Percentiles rank a stretch among this genome's conserved stretches.
These are phyloP conservation scores for Escallonia herrerae DNA, from an alignment of 129 eudicot genomes.

Conservation along the genomic window DNA sequence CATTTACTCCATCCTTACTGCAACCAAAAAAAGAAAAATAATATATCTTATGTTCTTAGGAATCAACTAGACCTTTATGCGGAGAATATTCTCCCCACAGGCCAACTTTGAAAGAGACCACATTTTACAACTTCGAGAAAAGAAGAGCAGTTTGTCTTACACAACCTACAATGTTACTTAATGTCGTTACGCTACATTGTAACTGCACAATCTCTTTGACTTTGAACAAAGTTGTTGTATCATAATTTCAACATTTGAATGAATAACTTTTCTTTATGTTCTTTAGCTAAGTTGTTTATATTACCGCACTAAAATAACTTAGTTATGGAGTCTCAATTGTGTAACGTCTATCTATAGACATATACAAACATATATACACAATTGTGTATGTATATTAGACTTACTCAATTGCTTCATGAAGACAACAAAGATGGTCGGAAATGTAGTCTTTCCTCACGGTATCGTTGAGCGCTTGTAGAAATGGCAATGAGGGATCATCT, in stretches of 20 bases:
- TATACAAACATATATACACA: too few species aligned
- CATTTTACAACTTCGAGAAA: too few species aligned
- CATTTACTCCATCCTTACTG: conserved; percentile 27
- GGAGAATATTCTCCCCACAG: too few species aligned
- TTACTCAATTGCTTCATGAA: conserved; percentile 28
- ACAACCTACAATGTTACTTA: not conserved
- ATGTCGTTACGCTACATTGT: not conserved
- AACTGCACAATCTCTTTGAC: not conserved
- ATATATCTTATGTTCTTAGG: not conserved
- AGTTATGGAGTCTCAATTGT: not conserved
- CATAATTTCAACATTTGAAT: not conserved
- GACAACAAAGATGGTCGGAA: conserved; percentile 16
- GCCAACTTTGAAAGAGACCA: too few species aligned
- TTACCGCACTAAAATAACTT: not conserved
- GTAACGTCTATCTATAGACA: too few species aligned
- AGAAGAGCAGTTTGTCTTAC: not conserved
- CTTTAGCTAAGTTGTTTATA: not conserved
- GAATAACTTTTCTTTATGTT: not conserved
- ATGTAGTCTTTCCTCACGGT: conserved; percentile 13
- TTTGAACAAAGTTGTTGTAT: not conserved
- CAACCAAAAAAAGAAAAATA: not conserved
- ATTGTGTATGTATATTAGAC: not conserved
- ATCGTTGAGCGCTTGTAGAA: conserved; percentile 6
- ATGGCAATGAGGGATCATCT: not conserved
- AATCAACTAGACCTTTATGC: not conserved